Conservation (phyloP, 164 flowering plant species). For the Vitis labrusca region DNA sequence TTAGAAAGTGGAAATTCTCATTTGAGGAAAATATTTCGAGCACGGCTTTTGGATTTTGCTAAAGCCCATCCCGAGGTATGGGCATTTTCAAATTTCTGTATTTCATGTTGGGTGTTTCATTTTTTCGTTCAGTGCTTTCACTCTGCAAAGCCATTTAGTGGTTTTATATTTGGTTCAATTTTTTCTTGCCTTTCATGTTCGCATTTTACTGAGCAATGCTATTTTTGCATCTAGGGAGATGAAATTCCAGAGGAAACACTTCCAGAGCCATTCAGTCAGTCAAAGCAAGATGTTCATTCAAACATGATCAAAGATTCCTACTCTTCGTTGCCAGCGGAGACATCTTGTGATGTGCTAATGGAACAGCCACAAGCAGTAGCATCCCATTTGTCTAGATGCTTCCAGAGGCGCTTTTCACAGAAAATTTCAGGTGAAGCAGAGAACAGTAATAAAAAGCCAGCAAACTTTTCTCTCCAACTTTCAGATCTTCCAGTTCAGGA, state of each 20-base stretch:
- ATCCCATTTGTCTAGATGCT: conserved; percentile 47
- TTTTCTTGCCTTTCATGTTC: too few species aligned
- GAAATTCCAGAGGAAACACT: conserved; percentile 64
- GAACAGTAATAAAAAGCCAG: conserved; percentile 10
- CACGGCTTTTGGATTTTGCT: conserved; percentile 47
- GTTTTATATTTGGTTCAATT: too few species aligned
- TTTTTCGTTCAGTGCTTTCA: too few species aligned
- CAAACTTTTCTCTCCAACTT: conserved; percentile 1
- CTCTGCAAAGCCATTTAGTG: too few species aligned
- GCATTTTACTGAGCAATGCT: not conserved
- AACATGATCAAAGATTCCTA: not conserved
- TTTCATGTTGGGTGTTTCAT: not conserved
- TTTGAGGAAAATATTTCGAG: conserved; percentile 55
- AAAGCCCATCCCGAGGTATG: conserved; percentile 77
- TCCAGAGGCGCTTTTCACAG: conserved; percentile 41
- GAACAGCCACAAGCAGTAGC: conserved; percentile 24
- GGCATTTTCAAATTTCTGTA: not conserved
- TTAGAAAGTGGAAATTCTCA: conserved; percentile 23
- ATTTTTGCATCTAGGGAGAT: conserved; percentile 42
- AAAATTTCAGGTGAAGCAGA: conserved; percentile 19
- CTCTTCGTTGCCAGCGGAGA: conserved; percentile 6
- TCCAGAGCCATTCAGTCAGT: conserved; percentile 53
- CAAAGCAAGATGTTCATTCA: conserved; percentile 15
- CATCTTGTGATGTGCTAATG: conserved; percentile 13
- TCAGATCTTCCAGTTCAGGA: not conserved